A percentile compares a stretch with the other conserved stretches of the same genome.
phyloP scores from a whole-genome alignment of 306 rosid species.

The Trifolium fragiferum region DNA sequence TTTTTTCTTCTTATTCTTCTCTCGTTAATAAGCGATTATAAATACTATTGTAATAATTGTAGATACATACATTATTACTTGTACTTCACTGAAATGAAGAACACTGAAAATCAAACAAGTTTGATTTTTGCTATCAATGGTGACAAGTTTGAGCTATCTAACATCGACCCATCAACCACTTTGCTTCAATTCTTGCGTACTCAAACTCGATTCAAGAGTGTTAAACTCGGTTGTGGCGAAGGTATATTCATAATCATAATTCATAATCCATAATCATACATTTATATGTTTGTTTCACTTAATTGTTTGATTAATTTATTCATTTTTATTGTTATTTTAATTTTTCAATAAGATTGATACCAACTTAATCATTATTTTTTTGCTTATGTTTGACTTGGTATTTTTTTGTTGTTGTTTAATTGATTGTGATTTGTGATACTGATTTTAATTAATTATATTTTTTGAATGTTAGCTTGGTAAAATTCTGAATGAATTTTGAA shows the following conservation, averaged over 20 bases:
- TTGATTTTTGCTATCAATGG: constrained; percentile 73
- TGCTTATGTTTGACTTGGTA: background rate
- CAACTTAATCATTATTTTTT: background rate
- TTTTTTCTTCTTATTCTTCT: too few relatives aligned
- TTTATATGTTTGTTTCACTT: too few relatives aligned
- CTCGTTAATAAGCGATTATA: too few relatives aligned
- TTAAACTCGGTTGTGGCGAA: constrained; percentile 91
- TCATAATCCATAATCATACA: too few relatives aligned
- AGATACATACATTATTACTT: background rate
- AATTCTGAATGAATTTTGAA: constrained; percentile 19
- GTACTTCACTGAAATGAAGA: background rate
- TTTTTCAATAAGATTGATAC: too few relatives aligned
- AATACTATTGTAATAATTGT: too few relatives aligned
- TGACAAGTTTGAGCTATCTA: constrained; percentile 60
- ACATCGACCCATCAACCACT: constrained; percentile 78
- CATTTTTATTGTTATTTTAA: too few relatives aligned
- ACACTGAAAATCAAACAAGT: background rate
- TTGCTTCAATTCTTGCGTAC: constrained; percentile 76
- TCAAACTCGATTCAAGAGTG: constrained; percentile 80
- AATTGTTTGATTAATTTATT: background rate
- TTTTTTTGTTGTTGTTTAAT: background rate
- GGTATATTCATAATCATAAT: too few relatives aligned
- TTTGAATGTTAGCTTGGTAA: constrained; percentile 19
- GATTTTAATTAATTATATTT: background rate
- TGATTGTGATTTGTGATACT: constrained; percentile 6